Conservation (phyloP, 495 filamentous ascomycete species). For the Lasiosphaeriaceae sp. region DNA sequence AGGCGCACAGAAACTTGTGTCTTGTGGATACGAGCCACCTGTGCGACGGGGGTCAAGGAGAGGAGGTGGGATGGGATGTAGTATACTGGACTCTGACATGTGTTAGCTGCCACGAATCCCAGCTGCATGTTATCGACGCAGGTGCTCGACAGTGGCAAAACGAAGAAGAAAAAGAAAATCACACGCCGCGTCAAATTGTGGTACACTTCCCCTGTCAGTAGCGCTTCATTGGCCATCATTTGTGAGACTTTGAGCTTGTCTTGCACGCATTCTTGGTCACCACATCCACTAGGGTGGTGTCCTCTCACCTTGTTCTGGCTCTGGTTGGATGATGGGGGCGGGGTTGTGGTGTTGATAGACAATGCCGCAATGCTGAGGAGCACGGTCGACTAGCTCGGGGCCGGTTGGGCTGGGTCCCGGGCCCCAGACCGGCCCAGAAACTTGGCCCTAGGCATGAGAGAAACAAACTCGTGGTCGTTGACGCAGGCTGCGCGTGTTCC, state of each 20-base stretch:
- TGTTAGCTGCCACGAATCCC: slow-evolving; percentile 5
- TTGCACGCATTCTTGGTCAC: too few relatives aligned
- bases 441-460: background rate
- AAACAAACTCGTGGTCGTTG: background rate
- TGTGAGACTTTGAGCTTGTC: too few relatives aligned
- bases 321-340: too few relatives aligned
- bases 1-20: background rate
- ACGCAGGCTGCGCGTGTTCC: background rate
- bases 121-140: background rate
- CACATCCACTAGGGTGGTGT: too few relatives aligned
- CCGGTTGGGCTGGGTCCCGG: too few relatives aligned
- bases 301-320: too few relatives aligned
- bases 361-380: too few relatives aligned
- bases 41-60: background rate
- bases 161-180: background rate
- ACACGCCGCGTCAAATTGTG: background rate
- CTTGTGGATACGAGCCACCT: slow-evolving; percentile 1
- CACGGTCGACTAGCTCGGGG: too few relatives aligned
- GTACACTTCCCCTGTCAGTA: too few relatives aligned
- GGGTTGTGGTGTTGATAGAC: too few relatives aligned
- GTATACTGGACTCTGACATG: background rate
- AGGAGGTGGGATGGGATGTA: background rate
- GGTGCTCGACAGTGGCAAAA: background rate
- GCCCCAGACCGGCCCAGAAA: background rate
- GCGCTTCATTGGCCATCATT: too few relatives aligned